Evolutionary conservation across 352 stramenopile genomes (phyloP).

Genomic region (Phytophthora capsici): DNA sequence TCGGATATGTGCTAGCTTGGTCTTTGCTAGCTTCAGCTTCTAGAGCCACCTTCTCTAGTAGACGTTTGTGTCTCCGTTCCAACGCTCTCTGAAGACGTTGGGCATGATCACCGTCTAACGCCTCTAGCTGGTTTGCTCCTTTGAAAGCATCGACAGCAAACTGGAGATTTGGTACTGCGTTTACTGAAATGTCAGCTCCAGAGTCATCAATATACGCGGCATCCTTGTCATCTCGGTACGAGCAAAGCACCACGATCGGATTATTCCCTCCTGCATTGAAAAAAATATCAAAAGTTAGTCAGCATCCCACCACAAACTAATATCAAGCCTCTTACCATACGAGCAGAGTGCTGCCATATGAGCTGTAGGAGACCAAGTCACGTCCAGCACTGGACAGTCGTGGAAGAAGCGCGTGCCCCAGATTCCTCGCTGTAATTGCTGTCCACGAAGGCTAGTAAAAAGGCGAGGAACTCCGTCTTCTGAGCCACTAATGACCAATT

Average conservation of each 20-base stretch:
- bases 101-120: slow-evolving; percentile 20
- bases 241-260: slow-evolving; percentile 67
- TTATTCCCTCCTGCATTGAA: slow-evolving; percentile 49
- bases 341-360: slow-evolving; percentile 72
- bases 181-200: slow-evolving; percentile 1
- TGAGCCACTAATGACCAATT: slow-evolving; percentile 62
- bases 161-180: slow-evolving; percentile 15
- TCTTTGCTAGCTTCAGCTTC: slow-evolving; percentile 23
- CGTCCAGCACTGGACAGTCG: slow-evolving; percentile 51
- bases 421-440: slow-evolving; percentile 48
- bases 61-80: slow-evolving; percentile 50
- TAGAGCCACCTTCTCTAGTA: slow-evolving; percentile 38
- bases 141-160: slow-evolving; percentile 8
- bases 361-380: slow-evolving; percentile 65
- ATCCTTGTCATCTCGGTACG: slow-evolving; percentile 52
- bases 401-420: slow-evolving; percentile 71
- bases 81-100: slow-evolving; percentile 55
- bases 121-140: slow-evolving; percentile 14
- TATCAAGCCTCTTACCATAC: slow-evolving; percentile 44
- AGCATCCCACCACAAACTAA: neutral
- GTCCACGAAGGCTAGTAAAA: slow-evolving; percentile 60
- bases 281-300: neutral
- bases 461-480: slow-evolving; percentile 68
- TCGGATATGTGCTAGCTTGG: neutral
- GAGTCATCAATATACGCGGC: slow-evolving; percentile 24